Conservation (phyloP, 495 filamentous ascomycete species). For the Penicillium taxi region DNA sequence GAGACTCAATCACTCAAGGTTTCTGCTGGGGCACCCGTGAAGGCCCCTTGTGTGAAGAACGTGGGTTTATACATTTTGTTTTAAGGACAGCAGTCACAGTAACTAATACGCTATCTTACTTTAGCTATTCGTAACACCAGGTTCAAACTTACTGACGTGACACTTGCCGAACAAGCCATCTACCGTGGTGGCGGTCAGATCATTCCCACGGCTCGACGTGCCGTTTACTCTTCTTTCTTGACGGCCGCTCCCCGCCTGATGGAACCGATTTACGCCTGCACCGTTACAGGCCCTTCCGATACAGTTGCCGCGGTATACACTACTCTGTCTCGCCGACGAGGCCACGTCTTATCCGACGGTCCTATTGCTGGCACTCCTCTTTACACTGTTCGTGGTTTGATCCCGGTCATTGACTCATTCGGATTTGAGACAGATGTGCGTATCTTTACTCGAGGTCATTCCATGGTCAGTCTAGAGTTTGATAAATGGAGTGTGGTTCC, state of each 20-base stretch:
- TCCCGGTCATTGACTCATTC: conserved; percentile 94
- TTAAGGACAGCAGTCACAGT: not conserved
- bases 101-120: conserved; percentile 11
- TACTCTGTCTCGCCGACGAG: conserved; percentile 76
- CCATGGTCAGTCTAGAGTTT: conserved; percentile 84
- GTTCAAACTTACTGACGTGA: conserved; percentile 87
- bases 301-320: conserved; percentile 85
- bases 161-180: conserved; percentile 80
- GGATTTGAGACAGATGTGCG: conserved; percentile 95
- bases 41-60: conserved; percentile 96
- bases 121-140: conserved; percentile 91
- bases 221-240: conserved; percentile 89
- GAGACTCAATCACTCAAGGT: conserved; percentile 87
- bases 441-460: conserved; percentile 92
- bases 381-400: conserved; percentile 79
- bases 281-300: conserved; percentile 89
- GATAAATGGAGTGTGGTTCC: conserved; percentile 94
- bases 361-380: conserved; percentile 94
- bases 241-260: conserved; percentile 95
- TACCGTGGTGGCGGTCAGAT: conserved; percentile 94
- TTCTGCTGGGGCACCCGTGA: conserved; percentile 94
- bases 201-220: conserved; percentile 85
- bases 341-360: conserved; percentile 87
- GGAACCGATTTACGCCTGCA: conserved; percentile 88
- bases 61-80: conserved; percentile 46